Conservation (phyloP, 148 eudicot species). For the Camellia japonica region DNA sequence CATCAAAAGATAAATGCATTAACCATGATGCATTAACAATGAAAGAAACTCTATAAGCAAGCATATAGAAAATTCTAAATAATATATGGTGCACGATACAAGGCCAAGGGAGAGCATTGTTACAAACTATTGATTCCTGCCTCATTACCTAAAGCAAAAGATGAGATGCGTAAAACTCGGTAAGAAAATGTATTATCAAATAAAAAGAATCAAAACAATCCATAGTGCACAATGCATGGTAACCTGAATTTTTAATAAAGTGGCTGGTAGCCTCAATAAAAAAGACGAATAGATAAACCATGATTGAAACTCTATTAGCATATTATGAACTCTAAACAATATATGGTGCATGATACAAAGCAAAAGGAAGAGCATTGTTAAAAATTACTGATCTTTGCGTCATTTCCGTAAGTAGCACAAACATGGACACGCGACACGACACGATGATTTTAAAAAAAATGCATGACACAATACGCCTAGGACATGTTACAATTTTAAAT, state of each 20-base stretch:
- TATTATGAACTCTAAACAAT: background rate
- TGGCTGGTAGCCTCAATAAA: too few species aligned
- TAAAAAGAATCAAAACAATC: background rate
- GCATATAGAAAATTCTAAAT: too few species aligned
- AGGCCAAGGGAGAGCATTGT: too few species aligned
- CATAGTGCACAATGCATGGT: background rate
- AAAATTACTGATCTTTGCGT: constrained; percentile 41
- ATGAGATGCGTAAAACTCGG: constrained; percentile 63
- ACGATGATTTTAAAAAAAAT: too few species aligned
- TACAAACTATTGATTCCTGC: constrained; percentile 37
- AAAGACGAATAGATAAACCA: background rate
- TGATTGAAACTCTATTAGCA: background rate
- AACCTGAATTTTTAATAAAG: background rate
- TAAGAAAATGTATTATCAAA: constrained; percentile 14
- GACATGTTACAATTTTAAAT: too few species aligned
- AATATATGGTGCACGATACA: too few species aligned
- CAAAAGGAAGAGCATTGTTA: background rate
- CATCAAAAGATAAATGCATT: background rate
- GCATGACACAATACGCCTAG: too few species aligned
- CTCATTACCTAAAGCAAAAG: constrained; percentile 66
- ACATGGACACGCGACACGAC: too few species aligned
- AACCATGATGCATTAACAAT: too few species aligned
- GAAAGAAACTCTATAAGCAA: too few species aligned
- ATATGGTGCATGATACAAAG: background rate
- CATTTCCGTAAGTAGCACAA: constrained; percentile 29